Percentiles rank a stretch among this genome's conserved stretches.
These are phyloP conservation scores for Juncus inflexus DNA, from an alignment of 176 grass and related monocot species.

Conservation along the genomic window DNA sequence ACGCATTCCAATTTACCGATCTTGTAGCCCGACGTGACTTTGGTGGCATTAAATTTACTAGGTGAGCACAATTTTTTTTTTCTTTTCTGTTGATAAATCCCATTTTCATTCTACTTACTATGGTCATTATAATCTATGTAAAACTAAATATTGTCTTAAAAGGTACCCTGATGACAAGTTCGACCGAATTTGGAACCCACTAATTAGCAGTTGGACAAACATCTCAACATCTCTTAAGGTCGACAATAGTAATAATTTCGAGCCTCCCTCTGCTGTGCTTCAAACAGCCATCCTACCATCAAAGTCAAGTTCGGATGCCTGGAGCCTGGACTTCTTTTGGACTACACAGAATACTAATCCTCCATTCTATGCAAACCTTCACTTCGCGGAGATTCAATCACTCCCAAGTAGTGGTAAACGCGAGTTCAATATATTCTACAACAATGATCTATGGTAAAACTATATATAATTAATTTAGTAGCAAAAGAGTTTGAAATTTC, in stretches of 20 bases:
- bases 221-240: not conserved
- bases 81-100: not conserved
- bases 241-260: not conserved
- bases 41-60: constrained; percentile 7
- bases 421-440: constrained; percentile 18
- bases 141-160: not conserved
- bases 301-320: not conserved
- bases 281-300: constrained; percentile 15
- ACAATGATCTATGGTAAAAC: not conserved
- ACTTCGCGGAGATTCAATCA: constrained; percentile 11
- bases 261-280: not conserved
- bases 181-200: constrained; percentile 20
- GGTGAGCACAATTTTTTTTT: constrained; percentile 1
- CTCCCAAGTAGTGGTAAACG: constrained; percentile 10
- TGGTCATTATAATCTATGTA: no score
- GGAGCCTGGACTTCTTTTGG: constrained; percentile 2
- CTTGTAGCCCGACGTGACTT: not conserved
- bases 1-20: constrained; percentile 7
- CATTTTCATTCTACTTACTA: not conserved
- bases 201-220: not conserved
- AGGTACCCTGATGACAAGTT: constrained; percentile 24
- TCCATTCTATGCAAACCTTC: constrained; percentile 5
- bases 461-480: not conserved
- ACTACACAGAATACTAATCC: not conserved
- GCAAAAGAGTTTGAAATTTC: no score